Evolutionary conservation across 257 asterid genomes (phyloP).

Genomic region (Lantana camara): DNA sequence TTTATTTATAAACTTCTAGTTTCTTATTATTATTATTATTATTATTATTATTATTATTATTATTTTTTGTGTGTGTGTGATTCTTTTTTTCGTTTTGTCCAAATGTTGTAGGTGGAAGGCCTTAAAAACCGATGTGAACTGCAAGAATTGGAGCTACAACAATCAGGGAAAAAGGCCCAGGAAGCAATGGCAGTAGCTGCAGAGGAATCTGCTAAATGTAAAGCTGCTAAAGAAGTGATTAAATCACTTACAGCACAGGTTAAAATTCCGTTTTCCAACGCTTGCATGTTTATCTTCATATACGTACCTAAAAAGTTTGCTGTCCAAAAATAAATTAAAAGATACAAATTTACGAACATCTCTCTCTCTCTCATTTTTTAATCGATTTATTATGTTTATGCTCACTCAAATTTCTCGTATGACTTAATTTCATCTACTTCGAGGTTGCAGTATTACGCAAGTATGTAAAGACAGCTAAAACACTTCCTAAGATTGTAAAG

Average conservation of each 20-base stretch:
- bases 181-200: slow-evolving; percentile 82
- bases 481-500: too few species aligned
- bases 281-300: neutral
- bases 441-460: too few species aligned
- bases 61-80: too few species aligned
- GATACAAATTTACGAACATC: too few species aligned
- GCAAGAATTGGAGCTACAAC: slow-evolving; percentile 78
- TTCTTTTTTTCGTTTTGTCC: slow-evolving; percentile 16
- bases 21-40: too few species aligned
- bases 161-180: slow-evolving; percentile 73
- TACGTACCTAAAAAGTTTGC: neutral
- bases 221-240: slow-evolving; percentile 94
- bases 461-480: too few species aligned
- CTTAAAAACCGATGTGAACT: slow-evolving; percentile 70
- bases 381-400: slow-evolving; percentile 1
- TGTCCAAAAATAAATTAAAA: too few species aligned
- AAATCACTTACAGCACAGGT: slow-evolving; percentile 95
- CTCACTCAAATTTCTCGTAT: neutral
- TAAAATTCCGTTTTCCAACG: slow-evolving; percentile 15
- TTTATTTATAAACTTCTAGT: too few species aligned
- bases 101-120: slow-evolving; percentile 54
- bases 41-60: too few species aligned
- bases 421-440: too few species aligned
- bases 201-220: slow-evolving; percentile 90
- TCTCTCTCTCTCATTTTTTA: neutral